Evolutionary conservation across 1,139 yeast species (phyloP), one percentile per base, ranked within the genome.

Genomic region (Blastobotrys illinoisensis): DNA sequence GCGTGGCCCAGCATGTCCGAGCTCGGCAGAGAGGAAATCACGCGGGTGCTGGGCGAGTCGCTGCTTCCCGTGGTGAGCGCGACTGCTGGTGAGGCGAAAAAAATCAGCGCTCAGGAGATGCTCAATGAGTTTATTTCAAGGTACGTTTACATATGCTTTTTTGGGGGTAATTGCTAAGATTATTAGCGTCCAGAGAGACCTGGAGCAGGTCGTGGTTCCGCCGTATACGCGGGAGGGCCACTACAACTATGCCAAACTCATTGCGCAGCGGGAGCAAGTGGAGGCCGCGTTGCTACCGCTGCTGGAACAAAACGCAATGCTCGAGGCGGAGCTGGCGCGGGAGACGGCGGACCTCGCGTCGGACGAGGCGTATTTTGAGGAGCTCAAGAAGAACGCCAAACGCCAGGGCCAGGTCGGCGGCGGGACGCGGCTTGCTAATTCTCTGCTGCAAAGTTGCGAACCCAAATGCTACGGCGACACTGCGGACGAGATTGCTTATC

Each of bases 221-320:
- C 63, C 61, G 1, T 49, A 52, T 6, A 59, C 64, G 3, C 53
- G 59, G 11, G 61, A 63, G 24, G 24, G 53, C 14, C 63, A 60
- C 47, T 63, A 57, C 49, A 58, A 53, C 40, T 55, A 56, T 44
- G 64, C 59, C 24, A 48, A 47, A 11, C 50, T 63, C 44, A 47
- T 56, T 40, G 54, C 51, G 26, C 64, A 60, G 48, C 56, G 58
- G 26, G 56, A 50, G 9, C 58, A 54, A 23, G 53, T 64, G 32
- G 66, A 64, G 47, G 50, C 56, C 4, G 62, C 63, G 9, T 47
- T 64, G 44, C 57, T 58, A 44, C 62, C 64, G 9, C 52, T 62
- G 44, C 46, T 60, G 49, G 64, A 63, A 46, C 67, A 64, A 36
- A 60, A 60, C n/a, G 48, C 61, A 2, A 58, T 60, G 28, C 56